phyloP scores from a whole-genome alignment of 208 protist genomes.

The Borovskyia barvae region DNA sequence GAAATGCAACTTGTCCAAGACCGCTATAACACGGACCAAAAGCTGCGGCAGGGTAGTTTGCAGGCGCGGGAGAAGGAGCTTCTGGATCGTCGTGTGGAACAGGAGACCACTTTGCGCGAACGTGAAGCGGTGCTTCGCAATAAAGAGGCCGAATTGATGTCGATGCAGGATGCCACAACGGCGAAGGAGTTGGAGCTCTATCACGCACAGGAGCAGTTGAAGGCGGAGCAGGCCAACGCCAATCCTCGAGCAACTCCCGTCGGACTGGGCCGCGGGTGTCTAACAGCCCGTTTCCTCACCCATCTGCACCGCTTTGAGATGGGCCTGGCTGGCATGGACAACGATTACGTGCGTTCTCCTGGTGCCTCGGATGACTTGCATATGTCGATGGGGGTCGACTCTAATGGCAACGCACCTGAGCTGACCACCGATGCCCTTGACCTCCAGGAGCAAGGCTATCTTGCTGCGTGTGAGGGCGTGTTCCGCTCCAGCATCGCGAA shows the following conservation, averaged over 20 bases:
- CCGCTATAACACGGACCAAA: conserved; percentile 21
- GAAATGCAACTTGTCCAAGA: conserved; percentile 39
- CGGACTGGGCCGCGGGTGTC: conserved; percentile 15
- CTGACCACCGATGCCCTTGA: conserved; percentile 14
- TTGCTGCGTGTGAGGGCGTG: conserved; percentile 32
- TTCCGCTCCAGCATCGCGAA: conserved; percentile 33
- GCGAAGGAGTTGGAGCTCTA: conserved; percentile 28
- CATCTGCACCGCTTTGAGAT: conserved; percentile 23
- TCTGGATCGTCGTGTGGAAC: conserved; percentile 22
- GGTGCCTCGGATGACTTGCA: conserved; percentile 7
- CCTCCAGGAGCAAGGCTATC: conserved; percentile 30
- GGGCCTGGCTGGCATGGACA: conserved; percentile 12
- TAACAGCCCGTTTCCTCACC: conserved; percentile 16
- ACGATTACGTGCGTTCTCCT: conserved; percentile 8
- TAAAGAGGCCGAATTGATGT: conserved; percentile 20
- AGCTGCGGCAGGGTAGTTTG: conserved; percentile 29
- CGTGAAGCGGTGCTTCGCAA: conserved; percentile 30
- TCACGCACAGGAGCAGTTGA: conserved; percentile 19
- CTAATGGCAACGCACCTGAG: background rate
- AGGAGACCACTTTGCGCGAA: conserved; percentile 29
- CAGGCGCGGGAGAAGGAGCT: conserved; percentile 30
- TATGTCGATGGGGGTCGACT: conserved; percentile 23
- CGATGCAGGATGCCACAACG: conserved; percentile 20
- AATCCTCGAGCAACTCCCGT: conserved; percentile 12
- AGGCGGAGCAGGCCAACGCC: conserved; percentile 26